These are phyloP conservation scores for Rehmannia glutinosa DNA, from an alignment of 257 asterid species.

Conservation along the genomic window DNA sequence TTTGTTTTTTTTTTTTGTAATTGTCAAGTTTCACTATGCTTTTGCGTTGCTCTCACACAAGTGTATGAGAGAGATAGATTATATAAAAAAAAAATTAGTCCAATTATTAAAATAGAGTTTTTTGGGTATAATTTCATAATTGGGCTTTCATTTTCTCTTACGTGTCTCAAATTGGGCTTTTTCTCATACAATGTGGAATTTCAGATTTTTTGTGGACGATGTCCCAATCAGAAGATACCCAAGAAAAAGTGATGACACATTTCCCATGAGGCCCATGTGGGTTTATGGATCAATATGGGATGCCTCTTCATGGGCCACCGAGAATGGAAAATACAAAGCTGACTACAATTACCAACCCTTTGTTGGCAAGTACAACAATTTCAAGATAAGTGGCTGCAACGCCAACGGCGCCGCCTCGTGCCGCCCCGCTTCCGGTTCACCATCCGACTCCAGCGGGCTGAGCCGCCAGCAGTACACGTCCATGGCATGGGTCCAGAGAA, in stretches of 20 bases:
- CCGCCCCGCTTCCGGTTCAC: conserved; percentile 39
- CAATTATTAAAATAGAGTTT: too few relatives aligned
- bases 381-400: conserved; percentile 54
- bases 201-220: conserved; percentile 85
- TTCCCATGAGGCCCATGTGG: conserved; percentile 75
- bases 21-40: too few relatives aligned
- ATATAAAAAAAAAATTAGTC: too few relatives aligned
- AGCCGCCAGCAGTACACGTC: conserved; percentile 61
- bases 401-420: conserved; percentile 29
- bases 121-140: too few relatives aligned
- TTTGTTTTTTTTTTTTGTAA: too few relatives aligned
- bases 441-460: conserved; percentile 38
- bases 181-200: too few relatives aligned
- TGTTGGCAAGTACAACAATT: conserved; percentile 46
- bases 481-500: conserved; percentile 47
- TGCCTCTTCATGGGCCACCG: too few relatives aligned
- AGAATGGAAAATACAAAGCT: conserved; percentile 71
- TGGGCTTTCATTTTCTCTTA: too few relatives aligned
- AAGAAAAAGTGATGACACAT: conserved; percentile 65
- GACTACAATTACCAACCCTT: conserved; percentile 71
- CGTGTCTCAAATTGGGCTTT: too few relatives aligned
- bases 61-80: too few relatives aligned
- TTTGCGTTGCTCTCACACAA: too few relatives aligned
- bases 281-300: too few relatives aligned
- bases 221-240: conserved; percentile 81